Base-by-base conservation (phyloP, 768 basidiomycete genomes). In the Phlebiopsis gigantea region DNA sequence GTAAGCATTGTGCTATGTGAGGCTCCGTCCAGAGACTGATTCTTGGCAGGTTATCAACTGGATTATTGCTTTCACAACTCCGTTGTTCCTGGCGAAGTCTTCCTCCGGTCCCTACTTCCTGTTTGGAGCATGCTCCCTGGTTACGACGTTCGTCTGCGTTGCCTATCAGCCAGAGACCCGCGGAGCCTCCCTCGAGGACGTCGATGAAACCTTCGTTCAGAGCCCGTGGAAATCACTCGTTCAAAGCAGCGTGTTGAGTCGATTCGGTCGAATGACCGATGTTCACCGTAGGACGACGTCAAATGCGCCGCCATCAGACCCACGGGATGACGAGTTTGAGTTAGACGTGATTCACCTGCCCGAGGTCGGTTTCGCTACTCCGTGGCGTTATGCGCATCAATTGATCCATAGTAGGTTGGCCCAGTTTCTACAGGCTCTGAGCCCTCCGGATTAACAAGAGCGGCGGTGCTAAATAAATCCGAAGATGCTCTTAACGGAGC, bases 81-180 rank as follows among this genome's bases (percentile, higher is more conserved):
- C 79, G 17, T 64, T 77, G 30, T 80, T 79, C 68, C 72, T 80
- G 47, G 65, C 69, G 2, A 64, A 68, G 45, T 77, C 75, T 6
- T 69, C 72, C 6, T 79, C 73, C 1, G 78, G 76, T 1, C 75
- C 76, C 1, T 79, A 78, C 61, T 79, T 79, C 65, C 62, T 78
- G 45, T 79, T 78, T 53, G 73, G 75, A 25, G 60, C 61, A n/a
- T 73, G 68, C 46, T 63, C 71, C 17, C 67, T 71, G 42, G 56
- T 77, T 43, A 70, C 72, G 24, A 72, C 72, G 14, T 6, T 74
- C 22, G 69, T 75, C 17, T 79, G 75, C 56, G 50, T 69, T 21
- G 65, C 72, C 1, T 74, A 70, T 54, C 70, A 72, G 59, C 77
- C 77, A 17, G 79, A 79, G 58, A 78, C 77, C 4, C 73, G 72